These are phyloP conservation scores for Codiaeum variegatum DNA, from an alignment of 441 rosid species.

Conservation along the genomic window DNA sequence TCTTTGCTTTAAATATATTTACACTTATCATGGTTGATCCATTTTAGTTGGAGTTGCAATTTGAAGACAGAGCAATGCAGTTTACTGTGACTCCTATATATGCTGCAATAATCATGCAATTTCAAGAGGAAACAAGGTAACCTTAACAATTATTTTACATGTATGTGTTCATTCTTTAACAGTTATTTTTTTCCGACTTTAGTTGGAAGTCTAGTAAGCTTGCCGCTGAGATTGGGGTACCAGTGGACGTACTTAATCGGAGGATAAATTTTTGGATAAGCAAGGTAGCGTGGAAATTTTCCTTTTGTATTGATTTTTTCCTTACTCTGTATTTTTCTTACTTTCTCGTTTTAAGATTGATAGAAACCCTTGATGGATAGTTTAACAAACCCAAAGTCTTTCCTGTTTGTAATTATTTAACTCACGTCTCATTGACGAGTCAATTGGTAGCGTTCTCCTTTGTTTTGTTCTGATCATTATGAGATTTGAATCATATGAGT, in stretches of 20 bases:
- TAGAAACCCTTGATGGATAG: not conserved
- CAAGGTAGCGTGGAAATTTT: constrained; percentile 51
- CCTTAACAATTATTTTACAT: constrained; percentile 14
- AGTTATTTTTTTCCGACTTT: constrained; percentile 23
- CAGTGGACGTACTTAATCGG: constrained; percentile 65
- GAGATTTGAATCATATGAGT: not conserved
- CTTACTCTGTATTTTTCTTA: not conserved
- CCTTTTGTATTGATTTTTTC: constrained; percentile 2
- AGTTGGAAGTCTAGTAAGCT: constrained; percentile 87
- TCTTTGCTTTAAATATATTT: constrained; percentile 9
- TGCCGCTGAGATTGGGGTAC: constrained; percentile 64
- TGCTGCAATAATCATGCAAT: constrained; percentile 91
- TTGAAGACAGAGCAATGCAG: constrained; percentile 79
- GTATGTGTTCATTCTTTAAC: constrained; percentile 8
- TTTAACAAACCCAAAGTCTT: constrained; percentile 1
- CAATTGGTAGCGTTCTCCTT: not conserved
- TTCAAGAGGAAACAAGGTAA: constrained; percentile 83
- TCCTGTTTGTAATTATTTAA: not conserved
- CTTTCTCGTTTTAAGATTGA: constrained; percentile 6
- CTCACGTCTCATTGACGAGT: not conserved
- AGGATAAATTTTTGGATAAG: constrained; percentile 85
- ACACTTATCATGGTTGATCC: constrained; percentile 14
- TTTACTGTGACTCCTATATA: constrained; percentile 82
- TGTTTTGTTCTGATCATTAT: not conserved
- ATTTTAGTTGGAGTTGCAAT: constrained; percentile 84